Evolutionary conservation across 2,329 filamentous ascomycete genomes (phyloP).

Genomic region (Lasiodiplodia gonubiensis): DNA sequence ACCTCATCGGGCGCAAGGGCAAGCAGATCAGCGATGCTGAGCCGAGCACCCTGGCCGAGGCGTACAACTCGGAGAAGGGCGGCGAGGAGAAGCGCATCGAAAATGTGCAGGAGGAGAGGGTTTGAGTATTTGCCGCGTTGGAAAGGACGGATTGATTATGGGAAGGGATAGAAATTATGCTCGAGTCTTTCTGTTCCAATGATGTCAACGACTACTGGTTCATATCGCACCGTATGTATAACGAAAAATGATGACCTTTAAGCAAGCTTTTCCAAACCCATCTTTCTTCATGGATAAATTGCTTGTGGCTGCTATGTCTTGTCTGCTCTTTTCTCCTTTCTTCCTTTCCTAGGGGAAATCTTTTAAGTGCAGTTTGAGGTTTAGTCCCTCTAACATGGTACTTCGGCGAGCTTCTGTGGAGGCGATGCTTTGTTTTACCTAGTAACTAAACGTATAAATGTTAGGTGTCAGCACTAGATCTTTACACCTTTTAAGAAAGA

Average conservation of each 20-base stretch:
- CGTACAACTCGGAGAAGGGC: slow-evolving; percentile 13
- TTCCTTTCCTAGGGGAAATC: no score
- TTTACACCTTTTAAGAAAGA: no score
- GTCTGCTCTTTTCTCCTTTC: no score
- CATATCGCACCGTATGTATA: not conserved
- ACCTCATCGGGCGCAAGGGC: slow-evolving; percentile 66
- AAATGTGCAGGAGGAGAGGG: slow-evolving; percentile 5
- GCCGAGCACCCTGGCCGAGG: slow-evolving; percentile 17
- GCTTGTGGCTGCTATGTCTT: no score
- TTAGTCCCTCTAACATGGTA: no score
- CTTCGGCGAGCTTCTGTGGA: no score
- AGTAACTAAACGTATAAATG: no score
- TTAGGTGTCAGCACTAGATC: no score
- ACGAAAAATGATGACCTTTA: not conserved
- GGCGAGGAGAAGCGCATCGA: slow-evolving; percentile 7
- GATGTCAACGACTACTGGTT: not conserved
- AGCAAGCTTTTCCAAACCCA: not conserved
- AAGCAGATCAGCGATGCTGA: slow-evolving; percentile 22
- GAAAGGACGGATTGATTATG: not conserved
- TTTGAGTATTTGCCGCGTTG: not conserved
- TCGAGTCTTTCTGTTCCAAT: not conserved
- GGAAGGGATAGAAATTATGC: not conserved
- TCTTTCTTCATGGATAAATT: no score
- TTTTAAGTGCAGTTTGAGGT: no score
- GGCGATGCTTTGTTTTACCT: no score